Evolutionary conservation across 106 monocot species (phyloP), one percentile per base, ranked within the genome.

Genomic region (Amphibolis antarctica): DNA sequence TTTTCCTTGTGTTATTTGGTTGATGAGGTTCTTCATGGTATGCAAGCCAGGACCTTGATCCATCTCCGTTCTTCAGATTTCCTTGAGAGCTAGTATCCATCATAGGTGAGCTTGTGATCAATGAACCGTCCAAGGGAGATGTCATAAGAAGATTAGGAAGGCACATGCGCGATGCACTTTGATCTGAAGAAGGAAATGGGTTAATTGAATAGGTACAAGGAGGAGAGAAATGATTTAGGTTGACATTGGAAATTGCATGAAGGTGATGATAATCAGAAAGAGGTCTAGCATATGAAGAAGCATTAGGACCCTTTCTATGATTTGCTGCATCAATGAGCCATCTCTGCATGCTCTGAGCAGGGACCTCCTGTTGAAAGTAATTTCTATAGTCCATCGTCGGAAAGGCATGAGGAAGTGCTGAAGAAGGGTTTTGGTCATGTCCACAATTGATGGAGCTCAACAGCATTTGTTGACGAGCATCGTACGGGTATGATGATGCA

Each of bases 281-380:
- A 28, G 67, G 56, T 17, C 71, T 52, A 49, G 57, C 46, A 54
- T 60, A 74, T 55, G 59, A 28, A 23, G 24, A 12, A 19, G 25
- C 18, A 62, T 54, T 54, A 44, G 55, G 62, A 22, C 12, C 60
- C 22, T 63, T 66, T 13, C 26, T 67, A 17, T 75, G 66, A 29
- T 50, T 45, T 14, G 62, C n/a, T n/a, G 74, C 59, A 50, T 81
- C 68, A 23, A 72, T 14, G 18, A 65, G 42, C 75, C 85, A 78
- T 31, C 71, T 74, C 31, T 74, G 73, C 52, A 77, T 64, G 42
- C 26, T 52, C 24, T 50, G 45, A 19, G 64, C 64, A 54, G 77
- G 42, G 9, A 31, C 49, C 28, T 67, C 62, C 47, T 66, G 47
- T 55, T 58, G 43, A 4, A 44, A 11, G 53, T 44, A 56, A 28